phyloP scores from a whole-genome alignment of 208 protist species.

The Phytomonas francai region DNA sequence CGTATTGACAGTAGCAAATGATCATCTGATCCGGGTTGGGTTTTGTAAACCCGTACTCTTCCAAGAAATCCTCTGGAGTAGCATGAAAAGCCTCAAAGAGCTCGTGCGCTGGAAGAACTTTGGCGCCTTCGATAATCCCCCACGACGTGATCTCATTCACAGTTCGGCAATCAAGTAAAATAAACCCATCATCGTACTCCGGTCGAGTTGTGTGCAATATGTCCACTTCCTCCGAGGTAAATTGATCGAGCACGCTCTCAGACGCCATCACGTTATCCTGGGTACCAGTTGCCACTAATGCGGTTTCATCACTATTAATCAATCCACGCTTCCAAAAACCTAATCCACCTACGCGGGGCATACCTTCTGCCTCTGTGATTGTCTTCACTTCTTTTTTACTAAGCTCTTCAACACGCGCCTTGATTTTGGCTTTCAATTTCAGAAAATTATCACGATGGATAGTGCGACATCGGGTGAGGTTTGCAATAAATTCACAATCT shows the following conservation, averaged over 20 bases:
- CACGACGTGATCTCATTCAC: slow-evolving; percentile 81
- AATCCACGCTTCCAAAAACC: slow-evolving; percentile 10
- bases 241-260: slow-evolving; percentile 27
- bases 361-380: slow-evolving; percentile 24
- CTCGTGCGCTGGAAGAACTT: slow-evolving; percentile 75
- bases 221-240: slow-evolving; percentile 42
- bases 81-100: slow-evolving; percentile 76
- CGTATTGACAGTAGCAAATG: slow-evolving; percentile 82
- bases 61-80: slow-evolving; percentile 58
- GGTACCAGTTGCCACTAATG: slow-evolving; percentile 22
- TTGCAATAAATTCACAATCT: slow-evolving; percentile 68
- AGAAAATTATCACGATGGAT: slow-evolving; percentile 41
- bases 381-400: slow-evolving; percentile 26
- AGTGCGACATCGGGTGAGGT: slow-evolving; percentile 54
- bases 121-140: slow-evolving; percentile 78
- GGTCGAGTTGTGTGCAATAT: slow-evolving; percentile 37
- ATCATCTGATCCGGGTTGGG: slow-evolving; percentile 56
- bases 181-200: slow-evolving; percentile 73
- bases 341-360: slow-evolving; percentile 31
- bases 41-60: slow-evolving; percentile 71
- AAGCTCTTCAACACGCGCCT: slow-evolving; percentile 34
- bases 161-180: slow-evolving; percentile 74
- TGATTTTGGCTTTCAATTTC: slow-evolving; percentile 29
- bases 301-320: slow-evolving; percentile 12
- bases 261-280: slow-evolving; percentile 32